These are phyloP conservation scores for Limnanthes douglasii DNA, from an alignment of 345 rosid species.

Conservation along the genomic window DNA sequence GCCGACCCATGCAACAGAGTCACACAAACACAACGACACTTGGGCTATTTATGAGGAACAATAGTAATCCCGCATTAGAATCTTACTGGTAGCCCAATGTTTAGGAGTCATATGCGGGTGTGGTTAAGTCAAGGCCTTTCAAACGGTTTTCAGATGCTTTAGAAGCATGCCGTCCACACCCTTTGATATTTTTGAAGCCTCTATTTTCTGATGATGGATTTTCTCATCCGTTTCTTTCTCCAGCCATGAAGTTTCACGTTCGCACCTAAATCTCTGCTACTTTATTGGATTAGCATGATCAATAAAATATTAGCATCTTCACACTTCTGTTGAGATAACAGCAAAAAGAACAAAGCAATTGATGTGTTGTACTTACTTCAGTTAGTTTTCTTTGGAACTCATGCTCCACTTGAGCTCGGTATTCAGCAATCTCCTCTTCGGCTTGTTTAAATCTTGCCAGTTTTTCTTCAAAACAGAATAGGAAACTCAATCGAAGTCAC, in stretches of 20 bases:
- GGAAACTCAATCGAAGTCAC: too few relatives aligned
- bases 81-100: too few relatives aligned
- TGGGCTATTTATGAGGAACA: too few relatives aligned
- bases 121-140: too few relatives aligned
- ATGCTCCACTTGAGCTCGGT: constrained; percentile 60
- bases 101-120: too few relatives aligned
- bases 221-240: constrained; percentile 68
- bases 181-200: constrained; percentile 44
- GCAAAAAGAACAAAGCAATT: background rate
- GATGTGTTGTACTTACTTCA: constrained; percentile 26
- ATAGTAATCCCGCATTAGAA: too few relatives aligned
- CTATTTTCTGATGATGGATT: constrained; percentile 38
- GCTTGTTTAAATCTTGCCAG: constrained; percentile 80
- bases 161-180: constrained; percentile 83
- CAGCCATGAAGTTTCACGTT: constrained; percentile 88
- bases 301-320: background rate
- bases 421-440: constrained; percentile 61
- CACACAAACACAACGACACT: too few relatives aligned
- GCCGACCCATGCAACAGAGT: too few relatives aligned
- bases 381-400: constrained; percentile 74
- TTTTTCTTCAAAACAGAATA: constrained; percentile 31
- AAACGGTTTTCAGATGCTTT: constrained; percentile 72
- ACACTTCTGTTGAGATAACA: background rate
- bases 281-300: constrained; percentile 22
- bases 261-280: constrained; percentile 87